Percentiles rank a stretch among this genome's conserved stretches.
Conservation (phyloP, 352 stramenopile species). For the Globisporangium parvum region DNA sequence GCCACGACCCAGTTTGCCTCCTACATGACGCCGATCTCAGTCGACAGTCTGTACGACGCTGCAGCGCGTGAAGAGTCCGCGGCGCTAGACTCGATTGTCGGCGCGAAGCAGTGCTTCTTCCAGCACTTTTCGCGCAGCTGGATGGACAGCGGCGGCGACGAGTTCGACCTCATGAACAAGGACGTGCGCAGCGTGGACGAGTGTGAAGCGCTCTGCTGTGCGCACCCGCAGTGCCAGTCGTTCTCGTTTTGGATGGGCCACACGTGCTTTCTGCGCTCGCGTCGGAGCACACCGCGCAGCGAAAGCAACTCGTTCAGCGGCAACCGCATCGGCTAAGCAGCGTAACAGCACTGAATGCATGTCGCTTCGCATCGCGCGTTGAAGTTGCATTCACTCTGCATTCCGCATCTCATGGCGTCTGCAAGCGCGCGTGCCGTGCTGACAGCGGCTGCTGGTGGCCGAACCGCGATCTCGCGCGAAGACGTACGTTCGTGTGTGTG, state of each 20-base stretch:
- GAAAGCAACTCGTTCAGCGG: slow-evolving; percentile 59
- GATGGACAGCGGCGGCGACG: slow-evolving; percentile 63
- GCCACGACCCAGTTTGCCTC: slow-evolving; percentile 27
- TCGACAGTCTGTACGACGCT: slow-evolving; percentile 13
- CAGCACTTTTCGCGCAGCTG: slow-evolving; percentile 52
- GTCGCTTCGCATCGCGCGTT: neutral
- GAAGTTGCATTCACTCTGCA: neutral
- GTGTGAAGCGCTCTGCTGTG: slow-evolving; percentile 60
- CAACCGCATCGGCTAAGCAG: slow-evolving; percentile 22
- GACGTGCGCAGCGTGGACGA: slow-evolving; percentile 48
- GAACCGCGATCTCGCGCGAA: slow-evolving; percentile 19
- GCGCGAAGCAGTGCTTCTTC: slow-evolving; percentile 55
- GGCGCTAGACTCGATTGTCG: neutral
- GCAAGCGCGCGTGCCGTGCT: slow-evolving; percentile 8
- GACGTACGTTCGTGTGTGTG: slow-evolving; percentile 23
- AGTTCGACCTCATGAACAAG: slow-evolving; percentile 57
- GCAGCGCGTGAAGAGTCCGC: neutral
- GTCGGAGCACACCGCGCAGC: slow-evolving; percentile 27
- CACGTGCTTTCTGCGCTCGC: slow-evolving; percentile 65
- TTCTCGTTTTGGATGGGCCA: slow-evolving; percentile 66
- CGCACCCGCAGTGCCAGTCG: slow-evolving; percentile 46
- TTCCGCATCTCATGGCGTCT: neutral
- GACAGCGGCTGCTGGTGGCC: neutral
- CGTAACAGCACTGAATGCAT: neutral
- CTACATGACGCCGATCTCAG: slow-evolving; percentile 61